Evolutionary conservation across 768 basidiomycete genomes (phyloP), one percentile per base, ranked within the genome.

Genomic region (Coprinopsis sp.): DNA sequence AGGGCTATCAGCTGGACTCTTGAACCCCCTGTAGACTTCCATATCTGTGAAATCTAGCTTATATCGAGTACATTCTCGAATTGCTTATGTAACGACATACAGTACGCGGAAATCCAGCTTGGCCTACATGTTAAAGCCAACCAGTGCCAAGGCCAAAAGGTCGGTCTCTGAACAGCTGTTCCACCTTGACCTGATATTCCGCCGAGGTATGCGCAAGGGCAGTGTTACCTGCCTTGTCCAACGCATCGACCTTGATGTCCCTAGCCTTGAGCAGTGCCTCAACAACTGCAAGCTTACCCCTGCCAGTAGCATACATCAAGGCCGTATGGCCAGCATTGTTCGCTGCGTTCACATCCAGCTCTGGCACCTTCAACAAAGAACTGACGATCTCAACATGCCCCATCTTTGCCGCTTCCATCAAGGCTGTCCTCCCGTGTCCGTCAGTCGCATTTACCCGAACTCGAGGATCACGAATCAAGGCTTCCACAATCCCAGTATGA

Each of bases 171-270:
- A n/a, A n/a, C n/a, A n/a, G n/a, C n/a, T n/a, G n/a, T n/a, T n/a
- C n/a, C n/a, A 85, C 88, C 82, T 51, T 84, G 40, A 61, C 90
- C 53, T 89, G 61, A 64, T 52, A n/a, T n/a, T n/a, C n/a, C n/a
- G n/a, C n/a, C n/a, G n/a, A n/a, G n/a, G n/a, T n/a, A n/a, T n/a
- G n/a, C n/a, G n/a, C n/a, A n/a, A n/a, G n/a, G n/a, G n/a, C n/a
- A n/a, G n/a, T n/a, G n/a, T n/a, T n/a, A n/a, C n/a, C n/a, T n/a
- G n/a, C n/a, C n/a, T n/a, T n/a, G n/a, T n/a, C n/a, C n/a, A 31
- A 8, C n/a, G 29, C 29, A 31, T 31, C n/a, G 29, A 31, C 29
- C 29, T 31, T n/a, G n/a, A 31, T 36, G 7, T 18, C 34, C 16
- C 12, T 11, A 18, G 19, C 12, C 34, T 36, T 11, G 34, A 36